Conservation (phyloP, 768 basidiomycete species). For the Hortiboletus campestris region DNA sequence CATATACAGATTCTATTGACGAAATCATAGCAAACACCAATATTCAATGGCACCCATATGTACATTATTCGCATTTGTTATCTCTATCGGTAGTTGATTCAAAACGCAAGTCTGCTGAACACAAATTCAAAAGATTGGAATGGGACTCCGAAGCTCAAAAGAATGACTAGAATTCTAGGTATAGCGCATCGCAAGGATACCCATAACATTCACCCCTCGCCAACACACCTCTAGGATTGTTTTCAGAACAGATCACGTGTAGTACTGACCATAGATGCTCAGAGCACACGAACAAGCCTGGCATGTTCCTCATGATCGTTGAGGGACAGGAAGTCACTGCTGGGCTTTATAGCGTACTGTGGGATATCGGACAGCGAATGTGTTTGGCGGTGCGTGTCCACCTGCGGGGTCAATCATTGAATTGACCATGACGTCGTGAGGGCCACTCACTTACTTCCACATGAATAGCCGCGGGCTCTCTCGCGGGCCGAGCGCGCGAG, state of each 20-base stretch:
- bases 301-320: conserved; percentile 19
- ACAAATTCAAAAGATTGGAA: neutral
- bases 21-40: neutral
- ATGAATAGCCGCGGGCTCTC: conserved; percentile 26
- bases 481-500: conserved; percentile 15
- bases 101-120: neutral
- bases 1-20: neutral
- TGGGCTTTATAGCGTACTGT: conserved; percentile 23
- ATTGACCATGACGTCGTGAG: neutral
- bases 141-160: conserved; percentile 2
- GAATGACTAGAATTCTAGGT: conserved; percentile 10
- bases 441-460: conserved; percentile 31
- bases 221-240: neutral
- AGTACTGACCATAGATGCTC: neutral
- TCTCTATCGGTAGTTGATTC: neutral
- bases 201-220: neutral
- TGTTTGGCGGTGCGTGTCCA: conserved; percentile 29
- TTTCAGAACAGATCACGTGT: neutral
- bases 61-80: too few relatives aligned
- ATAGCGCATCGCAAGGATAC: neutral
- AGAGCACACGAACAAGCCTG: conserved; percentile 16
- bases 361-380: conserved; percentile 26
- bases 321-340: conserved; percentile 23
- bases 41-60: neutral
- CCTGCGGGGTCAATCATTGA: conserved; percentile 16